A percentile compares a stretch with the other conserved stretches of the same genome.
Evolutionary conservation across 2,329 filamentous ascomycete genomes (phyloP).

Genomic region (Fusarium sp.): DNA sequence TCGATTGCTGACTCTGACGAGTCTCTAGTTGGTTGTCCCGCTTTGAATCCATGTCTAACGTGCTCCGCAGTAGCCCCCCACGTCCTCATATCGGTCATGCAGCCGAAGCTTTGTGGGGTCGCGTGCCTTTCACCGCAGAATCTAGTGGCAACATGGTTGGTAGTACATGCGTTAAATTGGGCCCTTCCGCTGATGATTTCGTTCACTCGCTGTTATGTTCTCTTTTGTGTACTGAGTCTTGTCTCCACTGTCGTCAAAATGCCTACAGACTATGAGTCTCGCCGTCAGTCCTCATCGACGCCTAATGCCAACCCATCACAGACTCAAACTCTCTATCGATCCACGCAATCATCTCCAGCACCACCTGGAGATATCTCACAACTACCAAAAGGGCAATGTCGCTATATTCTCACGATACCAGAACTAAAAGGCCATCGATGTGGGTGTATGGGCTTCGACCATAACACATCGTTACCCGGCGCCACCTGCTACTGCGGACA

Average conservation of each 20-base stretch:
- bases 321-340: constrained; percentile 5
- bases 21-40: background rate
- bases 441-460: constrained; percentile 32
- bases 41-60: constrained; percentile 4
- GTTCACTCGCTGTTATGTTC: accelerated
- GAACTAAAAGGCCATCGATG: constrained; percentile 27
- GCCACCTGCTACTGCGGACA: constrained; percentile 28
- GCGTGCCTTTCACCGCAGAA: constrained; percentile 2
- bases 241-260: background rate
- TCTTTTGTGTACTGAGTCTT: background rate
- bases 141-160: background rate
- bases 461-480: constrained; percentile 17
- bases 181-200: background rate
- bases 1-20: constrained; percentile 23
- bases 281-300: background rate
- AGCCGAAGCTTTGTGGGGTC: constrained; percentile 24
- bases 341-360: constrained; percentile 30
- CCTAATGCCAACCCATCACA: background rate
- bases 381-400: constrained; percentile 28
- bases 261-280: background rate
- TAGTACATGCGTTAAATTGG: constrained; percentile 4
- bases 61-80: constrained; percentile 26
- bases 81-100: constrained; percentile 14
- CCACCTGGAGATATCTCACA: constrained; percentile 16
- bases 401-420: constrained; percentile 29